phyloP scores from a whole-genome alignment of 2,329 filamentous ascomycete genomes.

The Verticillium alfalfae region DNA sequence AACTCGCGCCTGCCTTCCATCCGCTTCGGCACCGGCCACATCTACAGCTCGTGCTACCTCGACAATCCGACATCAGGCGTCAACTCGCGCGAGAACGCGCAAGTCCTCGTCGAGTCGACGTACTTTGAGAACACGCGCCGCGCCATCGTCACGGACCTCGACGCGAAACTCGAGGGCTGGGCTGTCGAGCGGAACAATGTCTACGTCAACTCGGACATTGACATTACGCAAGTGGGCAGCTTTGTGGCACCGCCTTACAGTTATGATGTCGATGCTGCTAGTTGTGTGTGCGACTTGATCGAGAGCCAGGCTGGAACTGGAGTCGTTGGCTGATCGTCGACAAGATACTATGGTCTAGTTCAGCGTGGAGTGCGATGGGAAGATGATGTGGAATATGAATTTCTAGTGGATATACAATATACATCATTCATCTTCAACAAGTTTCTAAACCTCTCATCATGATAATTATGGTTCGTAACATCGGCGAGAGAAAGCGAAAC shows the following conservation, averaged over 20 bases:
- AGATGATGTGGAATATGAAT: no score
- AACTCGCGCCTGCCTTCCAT: slow-evolving; percentile 43
- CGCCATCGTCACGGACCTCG: slow-evolving; percentile 17
- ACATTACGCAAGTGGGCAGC: slow-evolving; percentile 25
- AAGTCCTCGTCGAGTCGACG: slow-evolving; percentile 48
- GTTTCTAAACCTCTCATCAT: no score
- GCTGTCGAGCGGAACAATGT: slow-evolving; percentile 37
- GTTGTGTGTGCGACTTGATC: slow-evolving; percentile 11
- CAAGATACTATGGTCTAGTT: no score
- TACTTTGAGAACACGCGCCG: slow-evolving; percentile 38
- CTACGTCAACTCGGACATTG: slow-evolving; percentile 27
- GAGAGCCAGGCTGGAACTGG: slow-evolving; percentile 11
- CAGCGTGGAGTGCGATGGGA: neutral
- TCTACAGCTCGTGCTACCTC: slow-evolving; percentile 49
- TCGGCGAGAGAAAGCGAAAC: no score
- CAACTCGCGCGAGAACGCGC: slow-evolving; percentile 46
- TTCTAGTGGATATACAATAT: no score
- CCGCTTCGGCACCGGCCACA: slow-evolving; percentile 56
- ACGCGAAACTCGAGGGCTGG: slow-evolving; percentile 30
- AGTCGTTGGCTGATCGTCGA: neutral
- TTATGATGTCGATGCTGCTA: slow-evolving; percentile 19
- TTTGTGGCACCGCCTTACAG: slow-evolving; percentile 24
- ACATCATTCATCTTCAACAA: no score
- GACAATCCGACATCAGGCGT: slow-evolving; percentile 38
- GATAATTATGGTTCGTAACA: no score